Evolutionary conservation across 1,284 basidiomycete species (phyloP).

Genomic region (Trichosporon asahii): DNA sequence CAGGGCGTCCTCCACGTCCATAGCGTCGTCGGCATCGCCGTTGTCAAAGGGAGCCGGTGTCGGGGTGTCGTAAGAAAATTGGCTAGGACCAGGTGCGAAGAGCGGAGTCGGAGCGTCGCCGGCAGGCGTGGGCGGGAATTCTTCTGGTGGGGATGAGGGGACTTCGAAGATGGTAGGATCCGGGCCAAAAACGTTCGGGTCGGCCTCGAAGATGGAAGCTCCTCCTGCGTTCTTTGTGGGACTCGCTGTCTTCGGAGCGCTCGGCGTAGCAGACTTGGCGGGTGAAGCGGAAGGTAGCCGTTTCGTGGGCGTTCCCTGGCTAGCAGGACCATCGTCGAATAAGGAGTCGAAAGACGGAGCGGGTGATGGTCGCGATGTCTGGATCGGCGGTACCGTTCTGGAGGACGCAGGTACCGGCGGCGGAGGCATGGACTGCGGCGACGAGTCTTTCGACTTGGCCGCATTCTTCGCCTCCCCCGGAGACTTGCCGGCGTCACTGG

Average conservation of each 20-base stretch:
- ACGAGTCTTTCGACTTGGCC: neutral
- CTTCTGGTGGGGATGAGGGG: neutral
- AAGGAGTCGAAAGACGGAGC: neutral
- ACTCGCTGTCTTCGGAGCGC: neutral
- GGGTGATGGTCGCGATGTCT: neutral
- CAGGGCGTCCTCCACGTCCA: neutral
- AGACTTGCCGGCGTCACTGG: no score
- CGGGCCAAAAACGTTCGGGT: neutral
- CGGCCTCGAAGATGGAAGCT: neutral
- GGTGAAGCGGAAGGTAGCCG: neutral
- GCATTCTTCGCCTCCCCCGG: neutral
- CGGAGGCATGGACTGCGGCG: neutral
- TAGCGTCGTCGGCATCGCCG: neutral
- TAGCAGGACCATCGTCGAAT: neutral
- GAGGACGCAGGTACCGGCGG: neutral
- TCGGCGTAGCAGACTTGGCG: neutral
- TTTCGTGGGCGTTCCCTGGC: neutral
- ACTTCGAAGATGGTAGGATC: neutral
- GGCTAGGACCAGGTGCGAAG: neutral
- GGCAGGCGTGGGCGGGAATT: neutral
- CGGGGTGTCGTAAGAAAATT: neutral
- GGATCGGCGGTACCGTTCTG: neutral
- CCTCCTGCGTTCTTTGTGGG: neutral
- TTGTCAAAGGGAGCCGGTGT: neutral
- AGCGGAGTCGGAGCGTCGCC: neutral